Percentiles rank a stretch among this genome's conserved stretches.
These are phyloP conservation scores for Fusarium sp. DNA, from an alignment of 2,329 filamentous ascomycete species.

Conservation along the genomic window DNA sequence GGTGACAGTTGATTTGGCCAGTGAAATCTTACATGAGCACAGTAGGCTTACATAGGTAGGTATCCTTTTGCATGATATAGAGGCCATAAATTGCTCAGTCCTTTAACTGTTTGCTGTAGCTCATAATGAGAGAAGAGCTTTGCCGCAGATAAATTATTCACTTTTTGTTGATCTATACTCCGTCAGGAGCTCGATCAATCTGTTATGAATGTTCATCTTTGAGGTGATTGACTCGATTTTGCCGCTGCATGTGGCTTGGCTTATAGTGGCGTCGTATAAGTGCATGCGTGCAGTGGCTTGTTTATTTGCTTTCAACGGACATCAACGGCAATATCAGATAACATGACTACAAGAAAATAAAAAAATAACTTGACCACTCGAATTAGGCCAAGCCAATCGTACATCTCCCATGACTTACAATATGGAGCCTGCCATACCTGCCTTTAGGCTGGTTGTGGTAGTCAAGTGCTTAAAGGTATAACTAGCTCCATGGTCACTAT, in stretches of 20 bases:
- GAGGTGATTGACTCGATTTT: neutral
- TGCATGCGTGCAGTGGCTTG: neutral
- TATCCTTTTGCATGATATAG: neutral
- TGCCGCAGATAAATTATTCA: neutral
- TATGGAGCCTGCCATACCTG: neutral
- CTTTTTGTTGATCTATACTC: neutral
- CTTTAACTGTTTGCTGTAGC: neutral
- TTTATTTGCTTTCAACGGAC: neutral
- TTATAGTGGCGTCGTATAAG: neutral
- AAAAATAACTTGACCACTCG: too few relatives aligned
- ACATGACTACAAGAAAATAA: neutral
- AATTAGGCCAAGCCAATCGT: neutral
- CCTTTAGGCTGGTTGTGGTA: neutral
- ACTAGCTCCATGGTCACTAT: neutral
- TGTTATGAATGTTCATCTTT: neutral
- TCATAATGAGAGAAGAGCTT: neutral
- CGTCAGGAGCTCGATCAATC: neutral
- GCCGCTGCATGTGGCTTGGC: neutral
- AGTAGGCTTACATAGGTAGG: neutral
- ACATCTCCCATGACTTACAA: neutral
- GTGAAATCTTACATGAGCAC: constrained; percentile 1
- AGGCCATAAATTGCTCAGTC: neutral
- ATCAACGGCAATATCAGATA: neutral
- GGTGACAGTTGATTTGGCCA: constrained; percentile 2
- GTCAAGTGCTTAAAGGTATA: neutral